Base-by-base conservation (phyloP, 2,329 filamentous ascomycete genomes). In the Fusarium kyushuense region DNA sequence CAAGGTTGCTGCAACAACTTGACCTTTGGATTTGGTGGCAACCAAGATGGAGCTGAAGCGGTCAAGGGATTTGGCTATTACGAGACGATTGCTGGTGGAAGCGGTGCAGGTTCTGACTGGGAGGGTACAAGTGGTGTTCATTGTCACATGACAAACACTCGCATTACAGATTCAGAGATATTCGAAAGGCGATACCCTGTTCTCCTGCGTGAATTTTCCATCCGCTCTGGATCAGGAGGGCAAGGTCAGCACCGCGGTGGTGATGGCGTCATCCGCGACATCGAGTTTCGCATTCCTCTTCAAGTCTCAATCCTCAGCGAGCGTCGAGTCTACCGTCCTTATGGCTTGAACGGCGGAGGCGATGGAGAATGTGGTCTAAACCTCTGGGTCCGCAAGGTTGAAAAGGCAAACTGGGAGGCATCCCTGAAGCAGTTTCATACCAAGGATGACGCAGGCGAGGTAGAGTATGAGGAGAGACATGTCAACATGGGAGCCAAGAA, bases 1-100 rank as follows among this genome's bases (percentile, higher is more conserved):
- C 92, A 95, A 73, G 92, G 92, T 14, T 91, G 92, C 78, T 92
- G 90, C 75, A 95, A 95, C 78, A 96, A 95, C 74, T 83, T 96
- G 11, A 95, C 92, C 0, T 95, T 96, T 73, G 92, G 92, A 51
- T 93, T 93, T 72, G 90, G 81, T 11, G 81, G 81, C 10, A 82
- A 81, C 54, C 71, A 80, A 35, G 76, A 74, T 2, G 79, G 80
- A 7, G 66, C 77, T 41, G 69, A 78, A 32, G 76, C 76, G 5
- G 69, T 82, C 23, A 79, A 77, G 46, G 81, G 81, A 19, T 83
- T 83, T 57, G 81, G 81, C 16, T 83, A 82, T 71, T 83, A 83
- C 75, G 92, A 95, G 78, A 95, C 92, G 2, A 83, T 83, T 65
- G 81, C 81, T 6, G 81, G 81, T 9, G 92, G 92, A 1, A 89